Conservation (phyloP, 2,329 filamentous ascomycete species). For the Raffaelea ambrosiae region DNA sequence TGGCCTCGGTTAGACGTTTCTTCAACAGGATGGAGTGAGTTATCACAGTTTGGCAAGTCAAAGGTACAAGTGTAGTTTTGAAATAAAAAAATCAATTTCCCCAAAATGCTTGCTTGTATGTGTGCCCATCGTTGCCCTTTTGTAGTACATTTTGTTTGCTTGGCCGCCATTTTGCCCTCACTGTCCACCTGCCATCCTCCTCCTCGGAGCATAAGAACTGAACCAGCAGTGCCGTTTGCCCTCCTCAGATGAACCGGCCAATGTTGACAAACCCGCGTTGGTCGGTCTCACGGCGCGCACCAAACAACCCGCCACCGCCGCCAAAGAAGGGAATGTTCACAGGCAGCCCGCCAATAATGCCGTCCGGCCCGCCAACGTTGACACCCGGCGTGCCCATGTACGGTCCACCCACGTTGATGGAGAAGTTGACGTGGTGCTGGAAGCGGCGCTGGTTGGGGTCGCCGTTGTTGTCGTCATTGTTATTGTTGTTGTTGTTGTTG, state of each 20-base stretch:
- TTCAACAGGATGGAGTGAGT: too few species aligned
- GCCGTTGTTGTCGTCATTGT: neutral
- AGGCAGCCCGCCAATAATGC: neutral
- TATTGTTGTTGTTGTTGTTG: neutral
- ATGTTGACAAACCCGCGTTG: constrained; percentile 6
- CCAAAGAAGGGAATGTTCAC: constrained; percentile 4
- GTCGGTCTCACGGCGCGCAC: neutral
- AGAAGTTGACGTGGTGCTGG: constrained; percentile 4
- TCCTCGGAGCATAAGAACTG: too few species aligned
- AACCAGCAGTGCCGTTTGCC: too few species aligned
- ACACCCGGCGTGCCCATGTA: constrained; percentile 2
- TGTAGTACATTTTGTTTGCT: too few species aligned
- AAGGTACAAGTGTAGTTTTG: too few species aligned
- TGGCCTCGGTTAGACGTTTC: too few species aligned
- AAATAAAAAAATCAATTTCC: too few species aligned
- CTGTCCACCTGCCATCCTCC: too few species aligned
- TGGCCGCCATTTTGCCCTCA: too few species aligned
- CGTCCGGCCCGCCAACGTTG: neutral
- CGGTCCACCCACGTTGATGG: constrained; percentile 4
- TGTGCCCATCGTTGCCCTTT: too few species aligned
- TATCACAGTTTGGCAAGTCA: too few species aligned
- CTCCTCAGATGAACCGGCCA: constrained; percentile 1
- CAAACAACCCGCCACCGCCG: constrained; percentile 1
- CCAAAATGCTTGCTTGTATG: too few species aligned
- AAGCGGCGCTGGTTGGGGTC: neutral